Base-by-base conservation (phyloP, 2,329 filamentous ascomycete species). In the Fusarium sp. region DNA sequence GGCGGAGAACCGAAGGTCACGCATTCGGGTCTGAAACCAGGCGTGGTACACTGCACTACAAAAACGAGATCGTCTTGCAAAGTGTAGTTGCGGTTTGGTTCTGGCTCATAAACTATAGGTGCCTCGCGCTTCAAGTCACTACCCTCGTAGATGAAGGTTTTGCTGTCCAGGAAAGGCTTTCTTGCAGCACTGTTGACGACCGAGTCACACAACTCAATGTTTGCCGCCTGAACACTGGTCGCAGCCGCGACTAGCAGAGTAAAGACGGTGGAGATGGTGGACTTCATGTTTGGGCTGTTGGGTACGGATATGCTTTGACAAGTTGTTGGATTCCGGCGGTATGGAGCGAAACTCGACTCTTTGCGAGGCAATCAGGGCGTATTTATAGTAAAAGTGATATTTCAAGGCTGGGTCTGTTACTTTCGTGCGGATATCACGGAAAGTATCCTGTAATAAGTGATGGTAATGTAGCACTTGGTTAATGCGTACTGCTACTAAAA, bases 101-200 rank as follows among this genome's bases (percentile, higher is more conserved):
- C 42, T 14, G 49, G 49, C 5, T 51, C 49, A 17, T 29, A 51
- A 29, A 31, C 41, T 15, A 11, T 47, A 6, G 23, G 49, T 7
- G 9, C 10, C 5, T 47, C 49, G 13, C 49, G 49, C 23, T 51
- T 51, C 2, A 14, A 11, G 29, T 11, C 10, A 31, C 4, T 6
- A 27, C 21, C 44, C 31, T 32, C 15, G 13, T 11, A 51, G 25
- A 51, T 3, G 2, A 47, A 32, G 2, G 42, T 37, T 15, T 27
- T 47, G n/a, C 49, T 51, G 4, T 51, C 31, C 11, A 47, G 32
- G 14, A 51, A 51, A 1, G 41, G 4, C 1, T 11, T 13, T 4
- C 38, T 51, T 7, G 49, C 49, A 17, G 49, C 49, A 21, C 49
- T 51, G 32, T 51, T 47, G 31, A 31, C 17, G 17, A 51, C 42